phyloP scores from a whole-genome alignment of 2,329 filamentous ascomycete genomes.

The Penicillium fuscoglaucum region DNA sequence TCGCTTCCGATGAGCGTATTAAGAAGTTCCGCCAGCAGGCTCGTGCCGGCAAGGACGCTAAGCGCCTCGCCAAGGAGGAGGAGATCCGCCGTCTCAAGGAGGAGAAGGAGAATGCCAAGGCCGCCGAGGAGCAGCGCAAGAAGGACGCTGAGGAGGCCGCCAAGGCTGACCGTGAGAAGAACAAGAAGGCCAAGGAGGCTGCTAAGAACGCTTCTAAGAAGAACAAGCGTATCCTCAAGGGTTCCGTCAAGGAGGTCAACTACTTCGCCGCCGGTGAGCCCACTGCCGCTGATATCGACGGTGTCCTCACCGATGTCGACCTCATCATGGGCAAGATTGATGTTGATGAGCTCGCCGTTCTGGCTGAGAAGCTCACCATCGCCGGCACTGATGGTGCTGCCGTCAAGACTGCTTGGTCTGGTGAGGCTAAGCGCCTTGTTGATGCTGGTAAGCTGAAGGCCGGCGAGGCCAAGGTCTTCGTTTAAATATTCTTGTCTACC shows the following conservation, averaged over 20 bases:
- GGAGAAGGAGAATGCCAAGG: slow-evolving; percentile 79
- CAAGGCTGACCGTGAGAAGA: slow-evolving; percentile 77
- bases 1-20: slow-evolving; percentile 87
- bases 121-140: slow-evolving; percentile 74
- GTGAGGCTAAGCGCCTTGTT: slow-evolving; percentile 75
- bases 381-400: slow-evolving; percentile 74
- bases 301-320: slow-evolving; percentile 82
- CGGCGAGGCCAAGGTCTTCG: slow-evolving; percentile 68
- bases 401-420: slow-evolving; percentile 81
- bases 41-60: slow-evolving; percentile 94
- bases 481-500: slow-evolving; percentile 20
- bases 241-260: slow-evolving; percentile 93
- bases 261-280: slow-evolving; percentile 81
- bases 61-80: slow-evolving; percentile 83
- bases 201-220: slow-evolving; percentile 99
- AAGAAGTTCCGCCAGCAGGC: slow-evolving; percentile 94
- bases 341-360: slow-evolving; percentile 79
- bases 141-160: slow-evolving; percentile 84
- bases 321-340: slow-evolving; percentile 84
- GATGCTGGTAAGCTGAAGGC: slow-evolving; percentile 83
- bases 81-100: slow-evolving; percentile 84
- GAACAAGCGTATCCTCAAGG: slow-evolving; percentile 97
- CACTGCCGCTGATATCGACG: slow-evolving; percentile 75
- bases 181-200: slow-evolving; percentile 97
- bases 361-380: slow-evolving; percentile 77